Conservation (phyloP, 805 yeast species). For the Starmera pachycereana region DNA sequence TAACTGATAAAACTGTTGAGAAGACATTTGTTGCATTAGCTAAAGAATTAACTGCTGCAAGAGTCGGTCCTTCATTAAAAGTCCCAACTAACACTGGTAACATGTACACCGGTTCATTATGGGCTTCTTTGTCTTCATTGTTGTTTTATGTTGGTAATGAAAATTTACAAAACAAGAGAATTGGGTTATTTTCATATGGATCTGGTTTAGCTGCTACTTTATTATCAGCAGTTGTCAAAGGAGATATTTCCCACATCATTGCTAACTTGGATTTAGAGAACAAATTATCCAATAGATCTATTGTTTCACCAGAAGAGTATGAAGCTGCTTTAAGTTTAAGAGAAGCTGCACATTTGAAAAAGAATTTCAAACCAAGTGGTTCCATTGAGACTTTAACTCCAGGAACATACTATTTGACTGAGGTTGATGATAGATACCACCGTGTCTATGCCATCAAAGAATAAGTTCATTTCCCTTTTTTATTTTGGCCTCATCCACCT, state of each 20-base stretch:
- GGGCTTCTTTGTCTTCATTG: conserved; percentile 77
- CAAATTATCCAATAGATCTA: conserved; percentile 55
- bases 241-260: conserved; percentile 65
- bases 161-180: conserved; percentile 67
- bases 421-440: conserved; percentile 81
- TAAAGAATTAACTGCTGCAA: conserved; percentile 53
- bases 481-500: conserved; percentile 5
- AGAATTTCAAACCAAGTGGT: conserved; percentile 72
- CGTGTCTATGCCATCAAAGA: conserved; percentile 68
- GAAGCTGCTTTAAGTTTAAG: conserved; percentile 74
- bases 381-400: conserved; percentile 54
- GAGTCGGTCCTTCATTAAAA: conserved; percentile 70
- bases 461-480: conserved; percentile 19
- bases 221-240: conserved; percentile 68
- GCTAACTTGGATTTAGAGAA: conserved; percentile 55
- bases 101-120: conserved; percentile 93
- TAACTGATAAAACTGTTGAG: conserved; percentile 50
- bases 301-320: conserved; percentile 69
- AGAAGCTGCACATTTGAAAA: conserved; percentile 81
- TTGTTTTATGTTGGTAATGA: conserved; percentile 68
- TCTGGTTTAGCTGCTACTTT: conserved; percentile 94
- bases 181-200: conserved; percentile 94
- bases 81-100: conserved; percentile 97
- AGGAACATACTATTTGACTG: conserved; percentile 78
- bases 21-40: conserved; percentile 61